A percentile compares a stretch with the other conserved stretches of the same genome.
These are phyloP conservation scores for Aspergillus saccharolyticus DNA, from an alignment of 495 filamentous ascomycete species.

Conservation along the genomic window DNA sequence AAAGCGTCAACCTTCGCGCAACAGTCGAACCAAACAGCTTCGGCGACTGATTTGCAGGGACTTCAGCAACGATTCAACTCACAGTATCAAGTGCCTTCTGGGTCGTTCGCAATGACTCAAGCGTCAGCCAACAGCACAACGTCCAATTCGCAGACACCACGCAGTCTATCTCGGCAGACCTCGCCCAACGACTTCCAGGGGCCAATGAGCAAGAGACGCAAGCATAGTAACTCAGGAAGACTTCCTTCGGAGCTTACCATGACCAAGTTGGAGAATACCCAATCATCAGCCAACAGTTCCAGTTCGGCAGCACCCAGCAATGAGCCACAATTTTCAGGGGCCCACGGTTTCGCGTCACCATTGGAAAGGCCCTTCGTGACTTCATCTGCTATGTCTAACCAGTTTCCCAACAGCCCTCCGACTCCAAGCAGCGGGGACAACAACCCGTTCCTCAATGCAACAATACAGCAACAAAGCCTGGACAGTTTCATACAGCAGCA, in stretches of 20 bases:
- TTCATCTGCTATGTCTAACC: conserved; percentile 41
- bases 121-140: conserved; percentile 28
- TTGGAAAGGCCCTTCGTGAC: conserved; percentile 44
- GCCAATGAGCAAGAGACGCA: conserved; percentile 66
- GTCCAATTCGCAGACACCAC: conserved; percentile 51
- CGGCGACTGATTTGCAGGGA: conserved; percentile 50
- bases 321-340: conserved; percentile 35
- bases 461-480: conserved; percentile 46
- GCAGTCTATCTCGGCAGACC: conserved; percentile 64
- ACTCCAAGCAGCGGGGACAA: conserved; percentile 56
- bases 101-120: conserved; percentile 34
- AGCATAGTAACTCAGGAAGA: conserved; percentile 61
- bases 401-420: conserved; percentile 55
- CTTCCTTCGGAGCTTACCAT: conserved; percentile 70
- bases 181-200: conserved; percentile 60
- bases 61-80: conserved; percentile 47
- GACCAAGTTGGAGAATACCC: conserved; percentile 64
- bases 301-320: conserved; percentile 26
- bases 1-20: conserved; percentile 26
- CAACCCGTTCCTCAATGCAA: conserved; percentile 48
- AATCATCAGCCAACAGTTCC: conserved; percentile 28
- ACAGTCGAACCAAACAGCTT: conserved; percentile 28
- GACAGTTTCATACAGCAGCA: conserved; percentile 53
- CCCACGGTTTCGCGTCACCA: conserved; percentile 41
- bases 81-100: conserved; percentile 36